phyloP scores from a whole-genome alignment of 2,329 filamentous ascomycete species.

The Monosporascus sp. region DNA sequence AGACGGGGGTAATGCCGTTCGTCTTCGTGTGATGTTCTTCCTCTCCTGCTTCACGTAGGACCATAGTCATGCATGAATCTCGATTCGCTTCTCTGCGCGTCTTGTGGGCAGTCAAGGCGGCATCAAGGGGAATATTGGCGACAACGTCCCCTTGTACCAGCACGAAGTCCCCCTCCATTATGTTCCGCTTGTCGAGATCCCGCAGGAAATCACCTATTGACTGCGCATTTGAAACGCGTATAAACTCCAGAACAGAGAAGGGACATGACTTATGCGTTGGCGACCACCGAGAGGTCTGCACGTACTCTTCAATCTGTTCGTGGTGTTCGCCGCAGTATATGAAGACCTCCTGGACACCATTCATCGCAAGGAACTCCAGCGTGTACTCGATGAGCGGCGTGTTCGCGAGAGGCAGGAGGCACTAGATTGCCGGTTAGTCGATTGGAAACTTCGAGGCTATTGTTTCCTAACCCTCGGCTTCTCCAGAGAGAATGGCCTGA shows the following conservation, averaged over 20 bases:
- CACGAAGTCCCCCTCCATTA: conserved; percentile 87
- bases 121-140: conserved; percentile 80
- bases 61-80: conserved; percentile 96
- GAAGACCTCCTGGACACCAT: conserved; percentile 89
- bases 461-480: conserved; percentile 66
- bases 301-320: conserved; percentile 80
- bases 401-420: conserved; percentile 88
- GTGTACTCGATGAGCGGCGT: conserved; percentile 96
- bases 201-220: conserved; percentile 93
- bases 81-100: conserved; percentile 77
- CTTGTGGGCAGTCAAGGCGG: conserved; percentile 71
- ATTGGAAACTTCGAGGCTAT: conserved; percentile 9
- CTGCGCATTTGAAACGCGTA: conserved; percentile 75
- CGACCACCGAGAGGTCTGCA: conserved; percentile 71
- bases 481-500: conserved; percentile 82
- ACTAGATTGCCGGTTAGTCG: conserved; percentile 45
- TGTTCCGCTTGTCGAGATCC: conserved; percentile 78
- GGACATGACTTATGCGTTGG: conserved; percentile 50
- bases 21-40: conserved; percentile 69
- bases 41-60: conserved; percentile 71
- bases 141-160: conserved; percentile 90
- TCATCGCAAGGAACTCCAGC: conserved; percentile 90
- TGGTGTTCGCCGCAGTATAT: conserved; percentile 87
- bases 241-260: conserved; percentile 76
- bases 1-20: conserved; percentile 70